phyloP scores from a whole-genome alignment of 1,284 basidiomycete species.

The Polyporus tsugae region DNA sequence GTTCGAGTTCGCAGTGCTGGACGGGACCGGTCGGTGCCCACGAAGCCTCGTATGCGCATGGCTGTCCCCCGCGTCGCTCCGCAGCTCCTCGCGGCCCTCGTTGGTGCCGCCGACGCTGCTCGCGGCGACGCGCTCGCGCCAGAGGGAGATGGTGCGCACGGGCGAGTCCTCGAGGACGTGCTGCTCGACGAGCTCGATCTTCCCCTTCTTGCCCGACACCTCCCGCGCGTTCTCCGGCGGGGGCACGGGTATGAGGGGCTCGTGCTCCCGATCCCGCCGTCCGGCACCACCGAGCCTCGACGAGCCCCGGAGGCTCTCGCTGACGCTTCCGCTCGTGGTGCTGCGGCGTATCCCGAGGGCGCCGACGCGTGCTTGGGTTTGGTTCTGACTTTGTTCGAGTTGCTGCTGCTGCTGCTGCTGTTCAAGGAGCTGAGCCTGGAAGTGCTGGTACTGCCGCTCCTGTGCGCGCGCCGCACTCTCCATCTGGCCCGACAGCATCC shows the following conservation, averaged over 20 bases:
- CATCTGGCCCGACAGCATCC: slow-evolving; percentile 49
- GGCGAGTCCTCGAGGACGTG: slow-evolving; percentile 46
- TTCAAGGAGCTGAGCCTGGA: slow-evolving; percentile 2
- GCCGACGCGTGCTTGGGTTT: slow-evolving; percentile 3
- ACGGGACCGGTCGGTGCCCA: slow-evolving; percentile 35
- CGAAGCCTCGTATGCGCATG: slow-evolving; percentile 7
- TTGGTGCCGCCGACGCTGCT: slow-evolving; percentile 29
- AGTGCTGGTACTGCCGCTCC: slow-evolving; percentile 21
- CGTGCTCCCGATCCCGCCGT: slow-evolving; percentile 9
- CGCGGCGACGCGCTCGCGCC: slow-evolving; percentile 47
- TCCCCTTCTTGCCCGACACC: slow-evolving; percentile 38
- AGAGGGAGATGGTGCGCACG: slow-evolving; percentile 46
- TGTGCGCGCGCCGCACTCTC: slow-evolving; percentile 35
- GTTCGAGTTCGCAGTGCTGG: slow-evolving; percentile 21
- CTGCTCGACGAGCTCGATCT: slow-evolving; percentile 44
- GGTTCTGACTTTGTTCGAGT: slow-evolving; percentile 5
- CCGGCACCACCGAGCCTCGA: slow-evolving; percentile 9
- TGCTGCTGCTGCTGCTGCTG: slow-evolving; percentile 10
- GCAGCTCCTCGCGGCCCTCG: background rate
- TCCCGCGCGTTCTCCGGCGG: slow-evolving; percentile 36
- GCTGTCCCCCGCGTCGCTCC: slow-evolving; percentile 20
- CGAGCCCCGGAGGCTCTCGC: slow-evolving; percentile 22
- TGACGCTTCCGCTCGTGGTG: slow-evolving; percentile 23
- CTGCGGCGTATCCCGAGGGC: slow-evolving; percentile 5
- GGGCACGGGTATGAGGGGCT: slow-evolving; percentile 14